Base-by-base conservation (phyloP, 2,329 filamentous ascomycete genomes). In the Botrytis medusae region DNA sequence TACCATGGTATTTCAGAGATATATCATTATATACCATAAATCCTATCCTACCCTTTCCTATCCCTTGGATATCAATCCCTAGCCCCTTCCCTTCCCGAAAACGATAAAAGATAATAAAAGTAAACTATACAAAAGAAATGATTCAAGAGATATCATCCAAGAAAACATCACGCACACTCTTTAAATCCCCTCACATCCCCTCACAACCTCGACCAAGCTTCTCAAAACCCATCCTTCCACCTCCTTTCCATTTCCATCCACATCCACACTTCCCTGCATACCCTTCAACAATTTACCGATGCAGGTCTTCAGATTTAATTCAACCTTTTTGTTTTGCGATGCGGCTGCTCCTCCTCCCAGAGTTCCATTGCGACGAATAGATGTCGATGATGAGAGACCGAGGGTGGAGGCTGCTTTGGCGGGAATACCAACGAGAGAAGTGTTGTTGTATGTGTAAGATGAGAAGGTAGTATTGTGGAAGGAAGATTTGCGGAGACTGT, bases 141-240 rank as follows among this genome's bases (percentile, higher is more conserved):
- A 12, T 1, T 10, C 14, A 48, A 48, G 29, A 12, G n/a, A 22
- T 46, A 22, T 16, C 25, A 18, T 29, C n/a, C n/a, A 32, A 64
- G 25, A 37, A 37, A 37, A 37, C 34, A 37, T 37, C 34, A 37
- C 34, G 8, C 34, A 37, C 4, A 37, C 5, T 37, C 34, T 37
- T 37, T 37, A 69, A 51, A 57, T 54, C 10, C 60, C 72, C 61
- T 76, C 75, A 54, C 74, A 72, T 0, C 74, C 75, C 37, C 62
- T 73, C 54, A 76, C 75, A 64, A 76, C 67, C 68, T 75, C 75
- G 0, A 76, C 54, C 48, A 76, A 69, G 46, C 72, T 73, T 40
- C 69, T 68, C 46, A 75, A n/a, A 51, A 74, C 65, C 57, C 70
- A 65, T 22, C 44, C 67, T n/a, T 71, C 67, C 32, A 75, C 69